Conservation (phyloP, 2,329 filamentous ascomycete genomes). For the Clonostachys sp. region DNA sequence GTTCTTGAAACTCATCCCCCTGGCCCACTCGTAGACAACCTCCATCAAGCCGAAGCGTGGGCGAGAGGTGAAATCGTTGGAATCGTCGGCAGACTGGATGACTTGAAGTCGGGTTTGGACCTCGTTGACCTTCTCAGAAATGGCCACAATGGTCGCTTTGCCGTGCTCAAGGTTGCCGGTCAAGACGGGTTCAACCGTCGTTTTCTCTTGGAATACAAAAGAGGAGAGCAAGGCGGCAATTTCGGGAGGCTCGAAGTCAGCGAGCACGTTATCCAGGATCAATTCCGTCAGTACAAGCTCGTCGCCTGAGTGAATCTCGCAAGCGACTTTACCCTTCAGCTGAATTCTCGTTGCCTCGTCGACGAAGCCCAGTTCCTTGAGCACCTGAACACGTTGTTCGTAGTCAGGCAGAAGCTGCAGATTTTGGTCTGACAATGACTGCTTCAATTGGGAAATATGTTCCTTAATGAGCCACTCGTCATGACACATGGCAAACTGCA, state of each 20-base stretch:
- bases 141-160: conserved; percentile 78
- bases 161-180: conserved; percentile 79
- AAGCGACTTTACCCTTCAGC: conserved; percentile 96
- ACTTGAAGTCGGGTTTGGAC: conserved; percentile 90
- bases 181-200: conserved; percentile 72
- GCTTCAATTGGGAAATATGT: conserved; percentile 82
- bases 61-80: conserved; percentile 83
- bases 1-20: conserved; percentile 96
- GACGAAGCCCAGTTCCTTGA: conserved; percentile 89
- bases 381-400: conserved; percentile 86
- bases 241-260: conserved; percentile 92
- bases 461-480: conserved; percentile 96
- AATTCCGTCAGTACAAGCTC: conserved; percentile 95
- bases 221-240: conserved; percentile 90
- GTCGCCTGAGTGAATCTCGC: conserved; percentile 95
- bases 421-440: conserved; percentile 92
- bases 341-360: conserved; percentile 84
- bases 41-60: conserved; percentile 93
- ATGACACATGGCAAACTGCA: conserved; percentile 87
- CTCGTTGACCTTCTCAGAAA: conserved; percentile 88
- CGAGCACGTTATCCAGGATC: conserved; percentile 93
- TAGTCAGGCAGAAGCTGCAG: conserved; percentile 94
- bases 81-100: conserved; percentile 83
- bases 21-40: conserved; percentile 97
- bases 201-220: conserved; percentile 98